These are phyloP conservation scores for Colletotrichum abscissum DNA, from an alignment of 2,329 filamentous ascomycete species.

Conservation along the genomic window DNA sequence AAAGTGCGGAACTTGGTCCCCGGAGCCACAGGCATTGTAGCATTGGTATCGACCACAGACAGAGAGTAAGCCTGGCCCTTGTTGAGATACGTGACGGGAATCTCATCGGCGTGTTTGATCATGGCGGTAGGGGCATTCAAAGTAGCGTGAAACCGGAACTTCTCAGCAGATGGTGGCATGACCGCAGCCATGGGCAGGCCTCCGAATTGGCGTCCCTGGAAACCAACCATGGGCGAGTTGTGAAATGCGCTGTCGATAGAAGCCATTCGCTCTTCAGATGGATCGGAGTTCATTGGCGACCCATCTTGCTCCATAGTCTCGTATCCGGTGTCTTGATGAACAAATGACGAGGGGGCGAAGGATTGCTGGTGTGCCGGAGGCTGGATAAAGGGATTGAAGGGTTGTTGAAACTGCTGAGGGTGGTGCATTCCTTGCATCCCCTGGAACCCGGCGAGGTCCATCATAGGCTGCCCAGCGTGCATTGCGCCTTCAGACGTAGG, in stretches of 20 bases:
- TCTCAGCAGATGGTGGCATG: conserved; percentile 69
- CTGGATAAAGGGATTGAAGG: conserved; percentile 79
- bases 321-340: conserved; percentile 83
- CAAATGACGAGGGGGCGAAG: conserved; percentile 83
- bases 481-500: conserved; percentile 74
- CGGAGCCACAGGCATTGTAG: conserved; percentile 66
- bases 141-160: conserved; percentile 90
- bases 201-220: conserved; percentile 62
- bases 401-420: conserved; percentile 70
- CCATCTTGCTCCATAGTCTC: conserved; percentile 83
- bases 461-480: conserved; percentile 67
- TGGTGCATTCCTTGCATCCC: conserved; percentile 59
- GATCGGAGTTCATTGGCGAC: conserved; percentile 71
- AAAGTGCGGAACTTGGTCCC: conserved; percentile 86
- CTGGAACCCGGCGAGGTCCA: conserved; percentile 74
- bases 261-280: conserved; percentile 61
- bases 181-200: conserved; percentile 57
- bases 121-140: conserved; percentile 96
- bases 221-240: conserved; percentile 69
- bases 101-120: conserved; percentile 89
- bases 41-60: conserved; percentile 81
- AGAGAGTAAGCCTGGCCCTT: conserved; percentile 96
- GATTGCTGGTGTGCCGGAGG: conserved; percentile 65
- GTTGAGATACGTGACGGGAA: conserved; percentile 97
- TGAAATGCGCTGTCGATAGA: conserved; percentile 72